Percentiles rank a stretch among this genome's conserved stretches.
These are phyloP conservation scores for Epichloe typhina DNA, from an alignment of 2,329 filamentous ascomycete genomes.

Conservation along the genomic window DNA sequence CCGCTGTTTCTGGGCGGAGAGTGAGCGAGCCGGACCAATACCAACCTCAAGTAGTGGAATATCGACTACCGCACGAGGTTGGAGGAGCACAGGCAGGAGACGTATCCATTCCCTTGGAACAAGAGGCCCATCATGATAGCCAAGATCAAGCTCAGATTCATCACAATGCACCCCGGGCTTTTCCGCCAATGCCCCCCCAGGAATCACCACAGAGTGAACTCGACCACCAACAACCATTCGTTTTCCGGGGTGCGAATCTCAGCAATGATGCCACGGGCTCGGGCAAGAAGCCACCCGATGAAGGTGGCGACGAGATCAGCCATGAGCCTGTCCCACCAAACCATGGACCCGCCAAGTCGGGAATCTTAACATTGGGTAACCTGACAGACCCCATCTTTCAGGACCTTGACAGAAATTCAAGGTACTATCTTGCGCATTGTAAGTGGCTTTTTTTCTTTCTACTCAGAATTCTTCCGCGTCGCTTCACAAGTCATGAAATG, in stretches of 20 bases:
- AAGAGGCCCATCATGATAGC: neutral
- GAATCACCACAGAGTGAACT: neutral
- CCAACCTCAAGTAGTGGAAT: neutral
- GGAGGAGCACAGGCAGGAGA: neutral
- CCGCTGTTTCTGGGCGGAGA: constrained; percentile 11
- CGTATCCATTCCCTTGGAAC: neutral
- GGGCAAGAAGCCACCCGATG: neutral
- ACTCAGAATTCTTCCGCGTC: neutral
- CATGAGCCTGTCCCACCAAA: neutral
- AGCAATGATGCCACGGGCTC: neutral
- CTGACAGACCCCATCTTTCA: constrained; percentile 43
- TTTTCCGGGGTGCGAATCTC: neutral
- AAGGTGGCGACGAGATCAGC: neutral
- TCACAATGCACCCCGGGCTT: neutral
- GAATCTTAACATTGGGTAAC: constrained; percentile 8
- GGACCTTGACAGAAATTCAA: constrained; percentile 32
- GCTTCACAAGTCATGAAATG: neutral
- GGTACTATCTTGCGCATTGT: constrained; percentile 40
- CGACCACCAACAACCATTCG: neutral
- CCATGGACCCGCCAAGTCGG: neutral
- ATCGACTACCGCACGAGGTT: neutral
- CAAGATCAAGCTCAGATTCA: neutral
- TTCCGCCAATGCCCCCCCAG: neutral
- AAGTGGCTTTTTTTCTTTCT: constrained; percentile 12
- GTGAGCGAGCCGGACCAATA: neutral